These are phyloP conservation scores for Erythrophleum fordii DNA, from an alignment of 306 rosid species.

Conservation along the genomic window DNA sequence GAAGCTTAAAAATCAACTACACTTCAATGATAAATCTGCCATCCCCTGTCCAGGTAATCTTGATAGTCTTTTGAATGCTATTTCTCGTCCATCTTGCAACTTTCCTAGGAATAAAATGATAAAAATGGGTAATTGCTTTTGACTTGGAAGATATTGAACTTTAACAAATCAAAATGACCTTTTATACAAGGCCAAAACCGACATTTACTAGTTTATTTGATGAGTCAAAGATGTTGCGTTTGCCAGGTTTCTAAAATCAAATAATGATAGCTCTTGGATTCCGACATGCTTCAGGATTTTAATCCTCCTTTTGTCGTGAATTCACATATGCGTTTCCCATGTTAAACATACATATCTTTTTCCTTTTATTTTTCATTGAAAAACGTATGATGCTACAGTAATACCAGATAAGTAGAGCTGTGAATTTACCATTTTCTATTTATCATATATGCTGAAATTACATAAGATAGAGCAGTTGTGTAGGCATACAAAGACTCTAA, in stretches of 20 bases:
- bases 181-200: slow-evolving; percentile 30
- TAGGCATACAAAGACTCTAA: too few relatives aligned
- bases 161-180: background rate
- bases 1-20: slow-evolving; percentile 35
- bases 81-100: slow-evolving; percentile 7
- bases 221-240: slow-evolving; percentile 23
- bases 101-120: background rate
- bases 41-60: slow-evolving; percentile 22
- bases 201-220: slow-evolving; percentile 31
- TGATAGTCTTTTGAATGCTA: slow-evolving; percentile 32
- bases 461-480: too few relatives aligned
- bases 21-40: slow-evolving; percentile 37
- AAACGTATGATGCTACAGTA: background rate
- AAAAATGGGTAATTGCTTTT: background rate
- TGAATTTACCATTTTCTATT: background rate
- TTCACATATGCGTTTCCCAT: too few relatives aligned
- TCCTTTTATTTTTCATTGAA: background rate
- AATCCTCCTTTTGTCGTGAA: background rate
- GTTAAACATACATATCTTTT: background rate
- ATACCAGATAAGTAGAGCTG: background rate
- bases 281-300: background rate
- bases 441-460: too few relatives aligned
- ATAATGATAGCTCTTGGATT: slow-evolving; percentile 27
- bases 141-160: too few relatives aligned
- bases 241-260: too few relatives aligned